A percentile compares a stretch with the other conserved stretches of the same genome.
Evolutionary conservation across 2,329 filamentous ascomycete genomes (phyloP).

Genomic region (Colletotrichum phormii): DNA sequence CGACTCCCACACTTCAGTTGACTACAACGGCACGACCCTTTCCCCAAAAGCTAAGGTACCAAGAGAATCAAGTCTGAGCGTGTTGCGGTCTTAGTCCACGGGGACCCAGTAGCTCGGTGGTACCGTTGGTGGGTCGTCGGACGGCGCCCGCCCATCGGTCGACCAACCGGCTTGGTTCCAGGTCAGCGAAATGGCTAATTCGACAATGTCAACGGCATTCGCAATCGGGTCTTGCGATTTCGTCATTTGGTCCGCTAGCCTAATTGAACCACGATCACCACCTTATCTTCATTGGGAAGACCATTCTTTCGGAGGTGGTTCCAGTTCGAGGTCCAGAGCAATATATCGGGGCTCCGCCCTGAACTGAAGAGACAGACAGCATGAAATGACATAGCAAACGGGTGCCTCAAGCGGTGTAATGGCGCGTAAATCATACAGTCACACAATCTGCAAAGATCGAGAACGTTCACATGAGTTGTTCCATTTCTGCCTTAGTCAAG

Average conservation of each 20-base stretch:
- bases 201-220: conserved; percentile 3
- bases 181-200: neutral
- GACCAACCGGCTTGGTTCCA: conserved; percentile 26
- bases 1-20: neutral
- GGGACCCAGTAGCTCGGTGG: conserved; percentile 1
- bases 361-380: neutral
- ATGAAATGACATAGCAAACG: neutral
- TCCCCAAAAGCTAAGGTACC: neutral
- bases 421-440: too few species aligned
- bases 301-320: neutral
- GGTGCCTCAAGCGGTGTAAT: neutral
- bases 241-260: conserved; percentile 16
- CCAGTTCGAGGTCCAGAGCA: neutral
- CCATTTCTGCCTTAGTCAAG: too few species aligned
- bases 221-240: conserved; percentile 26
- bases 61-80: neutral
- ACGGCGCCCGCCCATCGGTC: neutral
- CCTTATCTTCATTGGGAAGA: neutral
- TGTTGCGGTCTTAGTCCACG: neutral
- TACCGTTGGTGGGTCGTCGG: conserved; percentile 3
- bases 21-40: neutral
- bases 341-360: neutral
- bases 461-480: too few species aligned
- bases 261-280: conserved; percentile 6
- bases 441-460: too few species aligned